Evolutionary conservation across 805 yeast species (phyloP), one percentile per base, ranked within the genome.

Genomic region (Citeromyces matritensis): DNA sequence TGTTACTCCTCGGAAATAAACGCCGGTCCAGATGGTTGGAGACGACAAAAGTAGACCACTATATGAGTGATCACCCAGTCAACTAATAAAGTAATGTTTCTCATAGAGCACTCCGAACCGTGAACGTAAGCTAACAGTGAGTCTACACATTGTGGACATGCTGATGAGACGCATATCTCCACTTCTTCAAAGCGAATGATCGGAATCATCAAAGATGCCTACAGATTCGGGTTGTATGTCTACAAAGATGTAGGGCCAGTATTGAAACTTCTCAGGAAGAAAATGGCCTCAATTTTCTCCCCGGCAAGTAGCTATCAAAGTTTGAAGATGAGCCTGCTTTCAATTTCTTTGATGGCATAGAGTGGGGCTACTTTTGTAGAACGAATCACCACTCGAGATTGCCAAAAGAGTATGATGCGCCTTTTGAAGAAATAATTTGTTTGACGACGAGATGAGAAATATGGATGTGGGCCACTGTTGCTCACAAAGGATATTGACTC

Each of bases 401-500:
- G 12, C 56, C 73, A 4, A 52, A 59, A 32, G 61, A 60, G 9
- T 52, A 75, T 12, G 61, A 62, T 9, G 51, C 69, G 7, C 58
- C 58, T 15, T 61, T 46, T 26, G 39, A 51, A 5, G 74, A 74
- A 26, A 63, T 81, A 56, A 50, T 64, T 55, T 56, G 2, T 84
- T 71, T 43, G 95, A 84, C 46, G 95, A 84, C 48, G 95, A 84
- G 49, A 43, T 54, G 34, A 61, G 95, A 39, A 84, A 84, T 45
- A 63, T 55, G 37, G 95, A 84, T 41, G 94, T 84, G 4, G 77
- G 83, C 81, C 17, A 64, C 68, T 32, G 83, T 84, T 49, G 69
- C 71, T 10, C 67, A 72, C 44, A 67, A 77, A 75, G 27, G 55
- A 57, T 15, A 40, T 43, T 13, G 83, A 83, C 1, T 60, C 78